Conservation (phyloP, 352 stramenopile species). For the Globisporangium echinulatum region DNA sequence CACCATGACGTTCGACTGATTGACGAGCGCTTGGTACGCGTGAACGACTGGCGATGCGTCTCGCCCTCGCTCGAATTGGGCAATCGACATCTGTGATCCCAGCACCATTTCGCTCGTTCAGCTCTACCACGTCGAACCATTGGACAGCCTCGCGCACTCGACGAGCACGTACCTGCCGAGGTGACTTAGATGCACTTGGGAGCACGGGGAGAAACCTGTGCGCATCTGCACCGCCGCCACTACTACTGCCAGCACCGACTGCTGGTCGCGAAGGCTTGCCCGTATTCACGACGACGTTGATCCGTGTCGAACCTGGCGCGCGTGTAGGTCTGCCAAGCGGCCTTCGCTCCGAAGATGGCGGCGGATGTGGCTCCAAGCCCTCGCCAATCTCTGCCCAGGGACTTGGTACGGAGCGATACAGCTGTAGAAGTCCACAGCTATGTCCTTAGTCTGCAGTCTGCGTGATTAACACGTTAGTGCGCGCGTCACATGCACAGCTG, state of each 20-base stretch:
- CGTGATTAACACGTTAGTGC: no score
- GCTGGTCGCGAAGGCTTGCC: neutral
- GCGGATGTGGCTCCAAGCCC: slow-evolving; percentile 2
- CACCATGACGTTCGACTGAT: slow-evolving; percentile 46
- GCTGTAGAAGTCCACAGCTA: neutral
- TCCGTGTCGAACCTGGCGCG: neutral
- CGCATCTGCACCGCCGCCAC: neutral
- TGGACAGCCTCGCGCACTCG: no score
- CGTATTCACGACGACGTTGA: neutral
- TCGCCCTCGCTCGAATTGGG: slow-evolving; percentile 1
- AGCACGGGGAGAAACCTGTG: slow-evolving; percentile 9
- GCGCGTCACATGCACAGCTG: neutral
- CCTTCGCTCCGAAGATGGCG: neutral
- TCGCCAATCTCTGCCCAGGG: slow-evolving; percentile 8
- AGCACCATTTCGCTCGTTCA: no score
- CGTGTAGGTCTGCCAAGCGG: neutral
- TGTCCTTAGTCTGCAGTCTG: no score
- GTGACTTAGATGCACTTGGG: neutral
- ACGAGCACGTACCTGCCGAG: neutral
- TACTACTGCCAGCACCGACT: neutral
- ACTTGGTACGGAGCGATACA: slow-evolving; percentile 8
- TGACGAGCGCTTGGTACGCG: slow-evolving; percentile 46
- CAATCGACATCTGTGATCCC: neutral
- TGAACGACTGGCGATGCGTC: slow-evolving; percentile 35
- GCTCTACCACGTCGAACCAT: no score